A percentile compares a stretch with the other conserved stretches of the same genome.
Evolutionary conservation across 164 flowering plant genomes (phyloP).

Genomic region (Pachysandra terminalis): DNA sequence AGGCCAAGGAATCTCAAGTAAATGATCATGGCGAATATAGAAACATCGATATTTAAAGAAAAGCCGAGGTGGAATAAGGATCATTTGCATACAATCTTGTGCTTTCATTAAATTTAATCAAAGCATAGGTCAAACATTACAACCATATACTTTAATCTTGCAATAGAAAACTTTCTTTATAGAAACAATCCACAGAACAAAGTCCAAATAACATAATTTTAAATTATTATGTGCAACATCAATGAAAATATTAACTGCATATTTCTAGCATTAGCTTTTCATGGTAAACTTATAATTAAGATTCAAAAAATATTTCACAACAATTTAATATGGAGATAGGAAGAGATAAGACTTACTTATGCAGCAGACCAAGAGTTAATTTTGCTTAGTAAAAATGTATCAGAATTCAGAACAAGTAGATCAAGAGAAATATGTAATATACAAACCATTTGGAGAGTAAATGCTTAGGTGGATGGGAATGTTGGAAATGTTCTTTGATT

Average conservation of each 20-base stretch:
- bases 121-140: no score
- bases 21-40: no score
- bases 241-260: background rate
- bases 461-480: slow-evolving; percentile 75
- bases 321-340: background rate
- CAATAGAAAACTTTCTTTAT: no score
- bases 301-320: background rate
- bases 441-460: slow-evolving; percentile 66
- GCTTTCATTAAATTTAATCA: background rate
- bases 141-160: no score
- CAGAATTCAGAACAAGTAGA: slow-evolving; percentile 1
- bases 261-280: background rate
- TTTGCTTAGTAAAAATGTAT: no score
- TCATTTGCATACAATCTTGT: background rate
- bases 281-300: background rate
- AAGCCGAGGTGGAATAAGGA: background rate
- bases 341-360: background rate
- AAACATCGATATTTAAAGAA: no score
- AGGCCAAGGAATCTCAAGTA: no score
- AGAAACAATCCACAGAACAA: no score
- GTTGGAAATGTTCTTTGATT: slow-evolving; percentile 53
- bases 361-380: background rate
- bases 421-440: background rate
- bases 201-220: no score
- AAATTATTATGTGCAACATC: background rate